Evolutionary conservation across 345 rosid species (phyloP), one percentile per base, ranked within the genome.

Genomic region (Aquilaria malaccensis): DNA sequence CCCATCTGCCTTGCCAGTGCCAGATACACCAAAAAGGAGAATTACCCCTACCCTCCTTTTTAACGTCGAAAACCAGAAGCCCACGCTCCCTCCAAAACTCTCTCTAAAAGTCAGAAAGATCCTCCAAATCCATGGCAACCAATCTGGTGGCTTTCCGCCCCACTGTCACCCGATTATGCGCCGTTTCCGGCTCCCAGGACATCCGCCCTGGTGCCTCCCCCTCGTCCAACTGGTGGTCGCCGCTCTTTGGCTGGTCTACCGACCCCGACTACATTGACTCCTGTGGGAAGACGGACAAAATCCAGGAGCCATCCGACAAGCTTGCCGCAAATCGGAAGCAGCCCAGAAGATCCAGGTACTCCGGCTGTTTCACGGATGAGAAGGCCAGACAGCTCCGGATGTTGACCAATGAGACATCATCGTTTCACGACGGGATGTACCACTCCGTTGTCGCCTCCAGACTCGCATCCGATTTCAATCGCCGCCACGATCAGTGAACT

Each of bases 381-480:
- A 85, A 85, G 71, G 87, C 91, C 12, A 77, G 56, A 72, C 85
- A 72, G 69, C 85, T 85, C 13, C 76, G 87, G 33, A 65, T 76
- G 85, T 58, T 78, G 85, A 85, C 91, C 2, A 61, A 45, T 10
- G 74, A 75, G 0, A 56, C 75, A 2, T 52, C 53, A 3, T 59
- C 89, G 14, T 80, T 71, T 60, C 97, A 83, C 43, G 92, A 87
- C 47, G 81, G 49, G 50, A 90, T 90, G 95, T 87, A 90, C 63
- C 92, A 87, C 68, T 82, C 91, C 14, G 83, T 84, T 30, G 75
- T 85, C 67, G 91, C 91, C 6, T 71, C 87, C 30, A 72, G 91
- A 47, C 80, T 85, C 1, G 87, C 91, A 50, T 66, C 83, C 2
- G 79, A 82, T 53, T 76, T 80, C 69, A 72, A 77, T 52, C 0